Base-by-base conservation (phyloP, 2,329 filamentous ascomycete genomes). In the Verticillium nubilum region DNA sequence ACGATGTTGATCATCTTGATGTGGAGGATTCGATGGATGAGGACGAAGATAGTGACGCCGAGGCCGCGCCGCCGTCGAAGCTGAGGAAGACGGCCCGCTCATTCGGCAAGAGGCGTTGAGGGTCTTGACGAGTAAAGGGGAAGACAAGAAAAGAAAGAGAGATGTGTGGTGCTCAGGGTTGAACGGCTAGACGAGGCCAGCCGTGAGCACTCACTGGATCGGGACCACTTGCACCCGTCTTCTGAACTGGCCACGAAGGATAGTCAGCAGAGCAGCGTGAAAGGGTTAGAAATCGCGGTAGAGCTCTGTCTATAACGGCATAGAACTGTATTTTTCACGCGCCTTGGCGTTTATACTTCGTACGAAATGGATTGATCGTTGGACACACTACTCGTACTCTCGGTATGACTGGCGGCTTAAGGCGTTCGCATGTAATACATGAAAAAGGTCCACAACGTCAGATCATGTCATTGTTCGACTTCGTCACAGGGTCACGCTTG, bases 1-100 rank as follows among this genome's bases (percentile, higher is more conserved):
- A 86, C 19, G 84, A 87, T 61, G 83, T 83, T 2, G 76, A 85
- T 53, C 80, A 86, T 58, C 80, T 85, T 35, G 86, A 88, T 57
- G 77, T 80, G 6, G 76, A 78, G 31, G 80, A 83, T 57, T 82
- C 80, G 9, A 73, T 75, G 70, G 80, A 78, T 6, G 86, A 87
- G 61, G 83, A 84, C 10, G 83, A 81, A 33, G 79, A 80, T 61
- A 81, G 78, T 58, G 81, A 83, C 55, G 74, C 72, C 19, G 80
- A 82, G 63, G 74, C 77, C 10, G 78, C 75, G 50, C 78, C 80
- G 55, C 79, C 80, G 52, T 69, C 75, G 57, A 80, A 80, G 67
- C 66, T 79, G 62, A 73, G 74, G 62, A 79, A 78, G 67, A 70
- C 72, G 52, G 69, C 70, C 31, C 71, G 68, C 63, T 67, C 67